A percentile compares a stretch with the other conserved stretches of the same genome.
These are phyloP conservation scores for Candida succiphila DNA, from an alignment of 805 yeast genomes.

Conservation along the genomic window DNA sequence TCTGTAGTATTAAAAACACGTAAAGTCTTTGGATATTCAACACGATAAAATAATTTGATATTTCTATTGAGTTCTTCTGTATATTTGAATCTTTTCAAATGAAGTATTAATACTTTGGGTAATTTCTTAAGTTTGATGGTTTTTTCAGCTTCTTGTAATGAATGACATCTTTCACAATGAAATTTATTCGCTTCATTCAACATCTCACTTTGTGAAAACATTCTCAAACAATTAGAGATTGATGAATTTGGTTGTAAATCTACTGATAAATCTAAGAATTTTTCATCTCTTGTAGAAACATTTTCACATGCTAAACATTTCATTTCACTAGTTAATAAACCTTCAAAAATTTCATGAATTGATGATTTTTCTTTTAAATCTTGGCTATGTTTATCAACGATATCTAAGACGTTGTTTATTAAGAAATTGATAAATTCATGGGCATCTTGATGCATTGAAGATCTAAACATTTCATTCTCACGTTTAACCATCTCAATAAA, in stretches of 20 bases:
- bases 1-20: conserved; percentile 62
- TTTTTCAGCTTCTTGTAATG: conserved; percentile 90
- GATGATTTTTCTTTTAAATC: conserved; percentile 4
- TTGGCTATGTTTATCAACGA: conserved; percentile 27
- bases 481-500: conserved; percentile 68
- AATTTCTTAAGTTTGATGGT: conserved; percentile 69
- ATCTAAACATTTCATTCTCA: conserved; percentile 77
- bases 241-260: conserved; percentile 73
- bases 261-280: conserved; percentile 76
- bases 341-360: conserved; percentile 71
- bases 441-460: conserved; percentile 96
- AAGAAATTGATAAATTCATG: conserved; percentile 90
- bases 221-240: conserved; percentile 66
- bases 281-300: conserved; percentile 71
- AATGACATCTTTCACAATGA: conserved; percentile 83
- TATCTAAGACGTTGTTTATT: conserved; percentile 57
- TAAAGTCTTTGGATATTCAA: conserved; percentile 67
- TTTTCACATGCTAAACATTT: conserved; percentile 87
- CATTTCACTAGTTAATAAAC: conserved; percentile 76
- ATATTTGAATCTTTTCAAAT: conserved; percentile 87
- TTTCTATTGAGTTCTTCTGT: conserved; percentile 72
- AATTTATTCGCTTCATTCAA: conserved; percentile 83
- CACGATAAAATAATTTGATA: conserved; percentile 79
- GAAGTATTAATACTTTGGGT: conserved; percentile 74
- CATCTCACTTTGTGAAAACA: conserved; percentile 80